Conservation (phyloP, 1,284 basidiomycete genomes). For the Sanghuangporus sanghuang region DNA sequence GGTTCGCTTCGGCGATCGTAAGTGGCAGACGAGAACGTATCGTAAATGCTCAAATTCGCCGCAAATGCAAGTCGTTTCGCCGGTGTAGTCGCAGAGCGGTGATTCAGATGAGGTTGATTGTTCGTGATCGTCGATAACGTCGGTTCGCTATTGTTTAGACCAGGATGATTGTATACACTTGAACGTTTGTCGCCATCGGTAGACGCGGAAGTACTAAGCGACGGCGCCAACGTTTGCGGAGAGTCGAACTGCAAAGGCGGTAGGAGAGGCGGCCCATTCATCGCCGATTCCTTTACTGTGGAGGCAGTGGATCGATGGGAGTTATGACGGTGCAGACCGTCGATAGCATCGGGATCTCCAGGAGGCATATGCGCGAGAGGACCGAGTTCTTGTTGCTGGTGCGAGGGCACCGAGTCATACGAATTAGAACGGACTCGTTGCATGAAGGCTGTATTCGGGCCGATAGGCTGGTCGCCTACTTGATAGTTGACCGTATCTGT, state of each 20-base stretch:
- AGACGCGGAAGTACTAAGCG: background rate
- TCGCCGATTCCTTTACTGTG: constrained; percentile 27
- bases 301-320: constrained; percentile 43
- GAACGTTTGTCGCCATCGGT: background rate
- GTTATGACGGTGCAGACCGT: constrained; percentile 69
- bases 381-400: constrained; percentile 49
- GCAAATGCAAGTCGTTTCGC: constrained; percentile 82
- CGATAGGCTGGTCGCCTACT: constrained; percentile 51
- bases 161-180: constrained; percentile 56
- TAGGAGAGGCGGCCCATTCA: constrained; percentile 35
- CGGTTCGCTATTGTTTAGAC: constrained; percentile 79
- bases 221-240: constrained; percentile 17
- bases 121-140: constrained; percentile 61
- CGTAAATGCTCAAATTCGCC: constrained; percentile 88
- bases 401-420: constrained; percentile 57
- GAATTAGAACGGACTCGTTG: constrained; percentile 71
- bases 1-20: constrained; percentile 96
- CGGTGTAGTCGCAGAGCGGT: constrained; percentile 61
- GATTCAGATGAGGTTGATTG: constrained; percentile 44
- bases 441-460: constrained; percentile 36
- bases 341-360: constrained; percentile 80
- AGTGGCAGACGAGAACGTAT: constrained; percentile 86
- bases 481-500: constrained; percentile 61
- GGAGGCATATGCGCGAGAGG: constrained; percentile 75
- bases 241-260: constrained; percentile 60